Evolutionary conservation across 2,329 filamentous ascomycete species (phyloP), one percentile per base, ranked within the genome.

Genomic region (Cercospora citrullina): DNA sequence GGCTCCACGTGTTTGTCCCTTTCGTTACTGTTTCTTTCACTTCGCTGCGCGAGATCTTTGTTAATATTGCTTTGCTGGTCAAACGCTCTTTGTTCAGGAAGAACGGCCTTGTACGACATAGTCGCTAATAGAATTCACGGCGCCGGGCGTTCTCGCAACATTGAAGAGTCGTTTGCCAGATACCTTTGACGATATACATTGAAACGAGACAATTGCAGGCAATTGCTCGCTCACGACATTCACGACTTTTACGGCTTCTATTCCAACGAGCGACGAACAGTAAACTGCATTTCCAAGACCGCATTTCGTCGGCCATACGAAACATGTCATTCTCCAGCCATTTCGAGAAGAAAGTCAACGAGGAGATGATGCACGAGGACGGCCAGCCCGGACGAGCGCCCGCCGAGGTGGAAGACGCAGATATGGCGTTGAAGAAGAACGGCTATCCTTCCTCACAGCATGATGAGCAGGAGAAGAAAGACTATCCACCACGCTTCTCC

Each of bases 291-390:
- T 5, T 21, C 28, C 28, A 55, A 36, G 48, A 48, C 5, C 9
- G 12, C 31, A 36, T 63, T 14, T 62, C 28, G 45, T 30, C 8
- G 18, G 16, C 64, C 2, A 51, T 28, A 2, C 39, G 21, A 45
- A 39, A 42, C 57, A 77, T 77, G 74, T 58, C 76, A 57, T 77
- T 78, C 71, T 67, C 71, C 51, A 67, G 72, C 59, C 62, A 53
- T 63, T 78, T 78, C 65, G 77, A 79, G 67, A 74, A 72, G 64
- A 69, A 73, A 30, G 66, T 76, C 65, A 79, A 79, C 71, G 68
- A 73, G 55, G 68, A 78, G 45, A 77, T 79, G 73, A 77, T 79
- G 73, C 72, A 77, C 62, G 68, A 68, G 26, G 68, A 72, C 33
- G 64, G 61, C 33, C 71, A 70, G 59, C 69, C 69, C 31, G 69